phyloP scores from a whole-genome alignment of 2,329 filamentous ascomycete genomes.

The Arthrobotrys pseudoclavata region DNA sequence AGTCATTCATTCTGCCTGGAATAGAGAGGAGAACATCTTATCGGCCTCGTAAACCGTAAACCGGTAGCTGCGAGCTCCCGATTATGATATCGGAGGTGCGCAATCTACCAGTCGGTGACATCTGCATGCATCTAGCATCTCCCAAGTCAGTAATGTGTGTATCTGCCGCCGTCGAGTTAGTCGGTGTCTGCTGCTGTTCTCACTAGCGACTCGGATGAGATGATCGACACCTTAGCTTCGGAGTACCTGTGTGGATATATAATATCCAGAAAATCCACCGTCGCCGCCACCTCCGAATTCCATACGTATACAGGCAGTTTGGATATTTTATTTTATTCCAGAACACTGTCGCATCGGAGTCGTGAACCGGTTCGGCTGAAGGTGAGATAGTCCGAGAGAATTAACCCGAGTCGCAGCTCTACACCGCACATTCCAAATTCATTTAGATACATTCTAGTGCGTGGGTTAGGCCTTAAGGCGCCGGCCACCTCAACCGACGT shows the following conservation, averaged over 20 bases:
- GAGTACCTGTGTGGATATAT: not conserved
- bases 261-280: slow-evolving; percentile 15
- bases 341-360: slow-evolving; percentile 14
- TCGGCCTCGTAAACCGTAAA: slow-evolving; percentile 11
- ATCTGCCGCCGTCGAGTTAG: not conserved
- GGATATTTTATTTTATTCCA: not conserved
- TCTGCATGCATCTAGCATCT: slow-evolving; percentile 12
- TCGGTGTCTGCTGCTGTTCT: not conserved
- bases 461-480: not conserved
- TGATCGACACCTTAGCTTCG: too few relatives aligned
- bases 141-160: not conserved
- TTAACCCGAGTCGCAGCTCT: slow-evolving; percentile 25
- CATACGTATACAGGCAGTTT: not conserved
- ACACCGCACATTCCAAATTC: not conserved
- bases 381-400: slow-evolving; percentile 11
- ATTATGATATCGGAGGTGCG: slow-evolving; percentile 43
- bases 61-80: slow-evolving; percentile 37
- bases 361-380: slow-evolving; percentile 16
- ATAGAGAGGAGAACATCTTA: slow-evolving; percentile 30
- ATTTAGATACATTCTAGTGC: not conserved
- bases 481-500: slow-evolving; percentile 32
- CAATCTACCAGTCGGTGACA: slow-evolving; percentile 28
- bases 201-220: not conserved
- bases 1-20: slow-evolving; percentile 48
- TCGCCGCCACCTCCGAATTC: slow-evolving; percentile 11